Percentiles rank a stretch among this genome's conserved stretches.
These are phyloP conservation scores for Daucus carota DNA, from an alignment of 129 eudicot genomes.

Conservation along the genomic window DH1_v3.0 NC_030387.2:4587501-4588000, in stretches of 20 bases:
- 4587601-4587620: not conserved
- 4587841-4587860: conserved; percentile 67
- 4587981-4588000: conserved; percentile 35
- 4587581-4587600: conserved; percentile 23
- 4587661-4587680: too few relatives aligned
- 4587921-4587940: conserved; percentile 40
- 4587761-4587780: conserved; percentile 65
- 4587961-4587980: conserved; percentile 27
- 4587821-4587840: conserved; percentile 14
- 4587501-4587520: conserved; percentile 23
- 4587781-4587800: conserved; percentile 25
- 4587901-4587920: conserved; percentile 43
- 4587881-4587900: conserved; percentile 53
- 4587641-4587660: too few relatives aligned
- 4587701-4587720: conserved; percentile 49
- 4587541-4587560: conserved; percentile 52
- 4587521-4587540: not conserved
- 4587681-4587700: conserved; percentile 6
- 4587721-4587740: conserved; percentile 42
- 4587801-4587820: too few relatives aligned
- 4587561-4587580: conserved; percentile 55
- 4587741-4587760: conserved; percentile 56
- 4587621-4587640: not conserved
- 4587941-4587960: conserved; percentile 80
- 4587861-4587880: conserved; percentile 26